Percentiles rank a stretch among this genome's conserved stretches.
phyloP scores from a whole-genome alignment of 306 rosid genomes.

The Cicer pinnatifidum region DNA sequence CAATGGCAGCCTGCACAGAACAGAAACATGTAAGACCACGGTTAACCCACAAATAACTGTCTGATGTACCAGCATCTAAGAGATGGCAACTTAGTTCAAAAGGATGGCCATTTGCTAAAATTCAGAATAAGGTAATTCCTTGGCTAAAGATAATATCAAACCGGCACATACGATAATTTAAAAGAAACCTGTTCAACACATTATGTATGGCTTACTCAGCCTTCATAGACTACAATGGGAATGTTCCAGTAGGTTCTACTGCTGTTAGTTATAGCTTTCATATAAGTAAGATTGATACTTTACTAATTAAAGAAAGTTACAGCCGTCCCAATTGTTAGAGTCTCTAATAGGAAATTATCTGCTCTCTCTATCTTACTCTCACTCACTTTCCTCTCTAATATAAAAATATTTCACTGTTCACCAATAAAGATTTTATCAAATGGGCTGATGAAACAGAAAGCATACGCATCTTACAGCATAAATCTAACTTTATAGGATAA shows the following conservation, averaged over 20 bases:
- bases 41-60: slow-evolving; percentile 13
- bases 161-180: slow-evolving; percentile 8
- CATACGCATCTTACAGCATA: slow-evolving; percentile 24
- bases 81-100: slow-evolving; percentile 3
- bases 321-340: neutral
- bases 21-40: slow-evolving; percentile 40
- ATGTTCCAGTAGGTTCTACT: neutral
- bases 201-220: slow-evolving; percentile 6
- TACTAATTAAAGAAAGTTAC: neutral
- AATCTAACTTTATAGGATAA: slow-evolving; percentile 4
- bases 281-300: neutral
- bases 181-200: neutral
- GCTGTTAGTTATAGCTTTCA: neutral
- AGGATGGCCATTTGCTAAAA: slow-evolving; percentile 11
- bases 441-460: neutral
- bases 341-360: neutral
- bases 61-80: slow-evolving; percentile 13
- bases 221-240: neutral
- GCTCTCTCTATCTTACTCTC: neutral
- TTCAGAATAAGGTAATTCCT: slow-evolving; percentile 14
- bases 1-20: slow-evolving; percentile 89
- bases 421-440: neutral
- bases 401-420: neutral
- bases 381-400: neutral
- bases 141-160: slow-evolving; percentile 10